Conservation (phyloP, 2,329 filamentous ascomycete genomes). For the Cercospora zeina region DNA sequence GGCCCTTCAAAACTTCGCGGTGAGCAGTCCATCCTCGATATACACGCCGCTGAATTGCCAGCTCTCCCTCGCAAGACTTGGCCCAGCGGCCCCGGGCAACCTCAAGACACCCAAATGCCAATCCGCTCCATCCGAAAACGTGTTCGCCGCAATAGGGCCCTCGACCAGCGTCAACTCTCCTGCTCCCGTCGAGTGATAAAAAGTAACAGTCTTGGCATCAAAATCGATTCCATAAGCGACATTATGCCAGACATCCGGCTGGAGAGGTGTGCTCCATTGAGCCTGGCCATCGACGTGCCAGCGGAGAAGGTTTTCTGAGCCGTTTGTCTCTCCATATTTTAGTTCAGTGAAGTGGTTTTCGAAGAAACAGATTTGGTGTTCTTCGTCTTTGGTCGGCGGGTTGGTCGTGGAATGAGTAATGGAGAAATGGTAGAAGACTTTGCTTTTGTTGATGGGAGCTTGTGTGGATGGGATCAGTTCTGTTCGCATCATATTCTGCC, state of each 20-base stretch:
- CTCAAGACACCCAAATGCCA: slow-evolving; percentile 73
- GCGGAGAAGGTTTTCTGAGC: slow-evolving; percentile 57
- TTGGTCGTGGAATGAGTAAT: slow-evolving; percentile 62
- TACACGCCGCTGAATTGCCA: slow-evolving; percentile 73
- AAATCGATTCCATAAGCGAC: slow-evolving; percentile 75
- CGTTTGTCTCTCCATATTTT: slow-evolving; percentile 64
- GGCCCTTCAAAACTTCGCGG: slow-evolving; percentile 20
- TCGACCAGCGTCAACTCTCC: slow-evolving; percentile 60
- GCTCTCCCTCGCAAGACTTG: slow-evolving; percentile 60
- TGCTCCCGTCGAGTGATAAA: slow-evolving; percentile 68
- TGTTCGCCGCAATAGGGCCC: slow-evolving; percentile 59
- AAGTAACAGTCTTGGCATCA: slow-evolving; percentile 59
- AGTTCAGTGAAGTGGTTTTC: slow-evolving; percentile 74
- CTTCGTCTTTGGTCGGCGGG: slow-evolving; percentile 60
- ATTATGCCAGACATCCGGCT: slow-evolving; percentile 70
- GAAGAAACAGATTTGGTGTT: slow-evolving; percentile 67
- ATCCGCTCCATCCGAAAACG: slow-evolving; percentile 64
- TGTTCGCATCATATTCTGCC: slow-evolving; percentile 69
- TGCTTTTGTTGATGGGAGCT: slow-evolving; percentile 64
- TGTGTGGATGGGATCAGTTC: slow-evolving; percentile 72
- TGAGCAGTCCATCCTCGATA: slow-evolving; percentile 59
- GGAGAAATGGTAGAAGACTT: slow-evolving; percentile 71
- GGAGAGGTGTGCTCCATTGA: slow-evolving; percentile 64
- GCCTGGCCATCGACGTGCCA: slow-evolving; percentile 64
- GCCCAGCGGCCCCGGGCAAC: slow-evolving; percentile 57